Conservation (phyloP, 768 basidiomycete genomes). For the Panaeolus cyanescens region DNA sequence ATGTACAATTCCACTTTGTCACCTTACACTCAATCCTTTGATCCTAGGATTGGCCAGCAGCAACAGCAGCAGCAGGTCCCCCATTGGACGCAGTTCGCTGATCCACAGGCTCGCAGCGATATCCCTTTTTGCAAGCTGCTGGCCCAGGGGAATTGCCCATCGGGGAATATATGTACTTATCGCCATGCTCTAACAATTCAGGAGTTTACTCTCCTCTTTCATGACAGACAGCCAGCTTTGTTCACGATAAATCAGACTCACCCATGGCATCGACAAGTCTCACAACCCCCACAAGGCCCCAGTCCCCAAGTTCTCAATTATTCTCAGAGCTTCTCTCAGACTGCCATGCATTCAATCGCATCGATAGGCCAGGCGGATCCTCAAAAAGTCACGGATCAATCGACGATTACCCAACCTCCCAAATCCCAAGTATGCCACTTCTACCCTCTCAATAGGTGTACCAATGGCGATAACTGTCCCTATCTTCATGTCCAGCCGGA, state of each 20-base stretch:
- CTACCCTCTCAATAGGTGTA: constrained; percentile 38
- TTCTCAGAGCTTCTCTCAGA: neutral
- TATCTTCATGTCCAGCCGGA: constrained; percentile 31
- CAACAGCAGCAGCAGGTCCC: constrained; percentile 9
- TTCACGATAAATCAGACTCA: constrained; percentile 20
- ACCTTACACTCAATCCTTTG: neutral
- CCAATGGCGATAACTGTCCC: constrained; percentile 38
- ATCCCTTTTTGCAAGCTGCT: constrained; percentile 42
- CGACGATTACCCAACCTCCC: neutral
- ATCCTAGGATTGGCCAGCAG: neutral
- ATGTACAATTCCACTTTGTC: neutral
- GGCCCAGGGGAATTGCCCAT: constrained; percentile 35
- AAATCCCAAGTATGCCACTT: constrained; percentile 28
- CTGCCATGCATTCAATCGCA: neutral
- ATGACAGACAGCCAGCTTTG: constrained; percentile 36
- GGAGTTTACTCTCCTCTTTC: constrained; percentile 41
- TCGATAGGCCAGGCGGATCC: neutral
- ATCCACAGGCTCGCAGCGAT: constrained; percentile 33
- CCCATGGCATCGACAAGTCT: constrained; percentile 1
- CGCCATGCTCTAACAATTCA: constrained; percentile 41
- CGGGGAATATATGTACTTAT: constrained; percentile 34
- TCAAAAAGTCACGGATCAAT: neutral
- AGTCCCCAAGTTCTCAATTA: neutral
- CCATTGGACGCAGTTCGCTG: constrained; percentile 47
- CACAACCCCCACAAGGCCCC: neutral